Conservation (phyloP, 768 basidiomycete species). For the Calvatia gigantea region DNA sequence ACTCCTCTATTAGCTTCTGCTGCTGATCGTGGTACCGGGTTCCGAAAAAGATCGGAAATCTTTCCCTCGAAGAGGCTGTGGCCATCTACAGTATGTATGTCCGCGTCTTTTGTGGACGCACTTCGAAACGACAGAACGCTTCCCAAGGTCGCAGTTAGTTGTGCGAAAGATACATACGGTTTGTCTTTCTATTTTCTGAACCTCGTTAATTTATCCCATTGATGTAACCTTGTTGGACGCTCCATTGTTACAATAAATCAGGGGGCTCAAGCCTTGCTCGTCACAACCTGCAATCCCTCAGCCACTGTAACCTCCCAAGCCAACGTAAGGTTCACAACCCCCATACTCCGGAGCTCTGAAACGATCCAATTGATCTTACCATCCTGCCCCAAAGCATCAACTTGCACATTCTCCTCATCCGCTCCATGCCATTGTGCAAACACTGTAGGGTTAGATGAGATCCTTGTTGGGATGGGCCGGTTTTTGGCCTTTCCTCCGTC, state of each 20-base stretch:
- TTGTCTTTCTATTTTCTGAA: no score
- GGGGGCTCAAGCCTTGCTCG: background rate
- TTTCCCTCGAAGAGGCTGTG: no score
- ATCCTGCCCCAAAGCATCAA: slow-evolving; percentile 26
- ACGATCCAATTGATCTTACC: slow-evolving; percentile 31
- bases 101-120: no score
- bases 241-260: background rate
- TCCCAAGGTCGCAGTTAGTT: no score
- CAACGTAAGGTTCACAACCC: slow-evolving; percentile 26
- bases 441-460: slow-evolving; percentile 22
- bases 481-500: background rate
- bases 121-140: background rate
- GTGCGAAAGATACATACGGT: no score
- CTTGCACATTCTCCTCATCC: slow-evolving; percentile 20
- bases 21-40: no score
- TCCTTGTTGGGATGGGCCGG: slow-evolving; percentile 1
- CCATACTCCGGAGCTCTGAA: slow-evolving; percentile 27
- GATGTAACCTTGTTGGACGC: no score
- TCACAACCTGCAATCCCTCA: background rate
- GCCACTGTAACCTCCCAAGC: slow-evolving; percentile 33
- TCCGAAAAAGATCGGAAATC: no score
- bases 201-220: no score
- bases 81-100: no score
- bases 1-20: no score
- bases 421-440: slow-evolving; percentile 30